Base-by-base conservation (phyloP, 768 basidiomycete species). In the Collybia mongolica region DNA sequence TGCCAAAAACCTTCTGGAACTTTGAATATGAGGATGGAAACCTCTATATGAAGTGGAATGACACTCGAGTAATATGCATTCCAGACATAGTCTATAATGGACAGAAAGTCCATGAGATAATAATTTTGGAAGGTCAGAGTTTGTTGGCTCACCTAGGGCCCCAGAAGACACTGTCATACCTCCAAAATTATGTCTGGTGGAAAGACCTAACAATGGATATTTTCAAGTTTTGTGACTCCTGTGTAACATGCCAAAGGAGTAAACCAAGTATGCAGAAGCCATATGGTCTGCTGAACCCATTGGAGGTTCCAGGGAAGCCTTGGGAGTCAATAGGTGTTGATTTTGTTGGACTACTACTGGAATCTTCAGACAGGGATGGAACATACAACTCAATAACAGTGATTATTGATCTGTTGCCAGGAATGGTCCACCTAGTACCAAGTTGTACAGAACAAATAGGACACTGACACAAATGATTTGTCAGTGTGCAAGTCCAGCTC, bases 141-240 rank as follows among this genome's bases (percentile, higher is more conserved):
- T 64, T 74, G 0, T 45, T 73, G 17, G 73, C 71, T 0, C 72
- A 74, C 44, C 56, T 76, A 0, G 67, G 72, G 2, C 15, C 54
- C 0, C 17, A 19, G 6, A 75, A 74, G 41, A 75, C 71, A 0
- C 8, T 72, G 0, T n/a, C 38, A 0, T 69, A 69, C 38, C 56
- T 73, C 0, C 32, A 56, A 2, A 60, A 72, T 18, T 32, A 68
- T 23, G 64, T 69, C 3, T 74, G 72, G 70, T 74, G 74, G 73
- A 66, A 65, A 22, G 51, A 57, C 0, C 63, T 75, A 51, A 54
- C 48, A 0, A 3, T 17, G 0, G 70, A 74, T 24, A 47, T 61
- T 0, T n/a, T 47, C 0, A 36, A 42, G 0, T 73, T 49, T 39
- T 71, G 69, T 60, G 63, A 68, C 56, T 12, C 68, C 53, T 57